A percentile compares a stretch with the other conserved stretches of the same genome.
Evolutionary conservation across 2,329 filamentous ascomycete genomes (phyloP).

Genomic region (Fusarium nelsonii): DNA sequence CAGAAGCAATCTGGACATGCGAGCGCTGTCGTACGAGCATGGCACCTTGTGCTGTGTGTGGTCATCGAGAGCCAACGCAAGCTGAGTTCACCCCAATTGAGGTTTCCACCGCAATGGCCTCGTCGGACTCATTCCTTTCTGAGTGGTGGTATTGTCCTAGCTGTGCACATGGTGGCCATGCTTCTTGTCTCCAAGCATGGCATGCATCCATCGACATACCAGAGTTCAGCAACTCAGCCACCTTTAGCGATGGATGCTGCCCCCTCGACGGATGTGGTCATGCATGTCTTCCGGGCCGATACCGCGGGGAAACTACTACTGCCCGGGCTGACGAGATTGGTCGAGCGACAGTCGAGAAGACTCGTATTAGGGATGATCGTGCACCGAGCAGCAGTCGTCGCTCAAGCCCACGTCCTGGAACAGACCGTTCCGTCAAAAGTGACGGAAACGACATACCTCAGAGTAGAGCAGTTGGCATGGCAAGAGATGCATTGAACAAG

Average conservation of each 20-base stretch:
- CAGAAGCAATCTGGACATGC: conserved; percentile 67
- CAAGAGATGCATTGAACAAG: conserved; percentile 64
- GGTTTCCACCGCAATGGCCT: conserved; percentile 46
- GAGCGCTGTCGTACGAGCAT: conserved; percentile 66
- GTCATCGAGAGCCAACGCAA: conserved; percentile 63
- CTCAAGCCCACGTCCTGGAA: conserved; percentile 47
- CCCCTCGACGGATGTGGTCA: conserved; percentile 75
- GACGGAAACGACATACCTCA: conserved; percentile 68
- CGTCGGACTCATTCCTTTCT: conserved; percentile 47
- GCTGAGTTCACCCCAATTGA: conserved; percentile 55
- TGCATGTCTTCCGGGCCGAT: conserved; percentile 69
- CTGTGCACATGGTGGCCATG: conserved; percentile 73
- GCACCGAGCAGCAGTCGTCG: conserved; percentile 46
- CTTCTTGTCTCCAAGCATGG: conserved; percentile 70
- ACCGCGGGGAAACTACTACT: conserved; percentile 62
- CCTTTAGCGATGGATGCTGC: conserved; percentile 68
- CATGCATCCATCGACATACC: conserved; percentile 57
- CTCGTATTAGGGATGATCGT: conserved; percentile 46
- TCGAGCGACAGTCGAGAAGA: conserved; percentile 60
- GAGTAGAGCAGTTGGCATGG: conserved; percentile 71
- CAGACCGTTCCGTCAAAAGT: conserved; percentile 52
- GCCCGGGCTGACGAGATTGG: conserved; percentile 65
- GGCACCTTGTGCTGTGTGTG: conserved; percentile 70
- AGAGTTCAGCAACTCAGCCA: conserved; percentile 40
- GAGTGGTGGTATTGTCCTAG: conserved; percentile 75